Evolutionary conservation across 805 yeast species (phyloP), one percentile per base, ranked within the genome.

Genomic region (Candida maris): DNA sequence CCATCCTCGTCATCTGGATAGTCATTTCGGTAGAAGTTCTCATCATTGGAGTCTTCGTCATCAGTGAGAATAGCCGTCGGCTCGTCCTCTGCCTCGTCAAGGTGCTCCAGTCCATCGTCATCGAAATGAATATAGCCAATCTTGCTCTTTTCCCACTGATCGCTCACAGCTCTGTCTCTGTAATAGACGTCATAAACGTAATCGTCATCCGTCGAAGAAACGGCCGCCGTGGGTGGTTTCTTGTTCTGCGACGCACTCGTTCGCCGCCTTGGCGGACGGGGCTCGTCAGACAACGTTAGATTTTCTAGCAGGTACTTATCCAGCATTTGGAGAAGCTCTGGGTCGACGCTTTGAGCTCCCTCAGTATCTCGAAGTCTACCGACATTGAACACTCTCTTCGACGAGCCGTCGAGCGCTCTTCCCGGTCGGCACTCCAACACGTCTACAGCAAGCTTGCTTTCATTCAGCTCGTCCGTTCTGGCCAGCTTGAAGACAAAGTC

Each of bases 1-100:
- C 78, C 87, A 50, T 85, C 91, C 45, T 87, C 96, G 53, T 89
- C 96, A 30, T 87, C 95, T 0, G 97, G 97, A 53, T 91, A 91
- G 53, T 91, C 97, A 59, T 93, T 91, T 50, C 79, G 77, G 56
- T 91, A 91, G 53, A 80, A 89, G 37, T 85, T 87, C 62, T 91
- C 98, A 15, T 96, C 96, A 54, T 85, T 85, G 0, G 93, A 83
- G 53, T 85, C 94, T 44, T 84, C 91, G 50, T 85, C 87, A 46
- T 83, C 93, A 0, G 86, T 52, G 15, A 37, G 30, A 6, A 38
- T 30, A 22, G 35, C 43, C 4, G 41, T 55, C 1, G 56, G 53
- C 25, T 58, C 66, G 3, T 63, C 73, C 10, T 64, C 66, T 14
- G 68, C 77, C 21, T 61, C 61, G 7, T 17, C 21, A 44, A 42